Evolutionary conservation across 1,284 basidiomycete genomes (phyloP).

Genomic region (Leccinum variabile): DNA sequence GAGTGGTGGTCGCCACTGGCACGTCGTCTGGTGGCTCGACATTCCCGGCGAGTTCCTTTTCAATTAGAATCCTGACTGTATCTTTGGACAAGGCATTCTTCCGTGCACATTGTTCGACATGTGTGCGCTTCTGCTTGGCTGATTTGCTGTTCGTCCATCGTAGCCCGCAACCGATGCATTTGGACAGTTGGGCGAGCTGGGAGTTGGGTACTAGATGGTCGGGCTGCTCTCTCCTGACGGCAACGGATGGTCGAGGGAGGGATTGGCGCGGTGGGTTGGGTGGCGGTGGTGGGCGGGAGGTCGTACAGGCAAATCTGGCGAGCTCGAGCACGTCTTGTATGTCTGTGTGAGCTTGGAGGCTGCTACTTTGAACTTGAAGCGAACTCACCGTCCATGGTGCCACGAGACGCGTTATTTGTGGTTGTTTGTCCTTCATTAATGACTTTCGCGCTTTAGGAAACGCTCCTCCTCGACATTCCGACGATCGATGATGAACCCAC

Average conservation of each 20-base stretch:
- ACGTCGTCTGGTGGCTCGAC: neutral
- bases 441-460: constrained; percentile 6
- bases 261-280: neutral
- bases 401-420: constrained; percentile 34
- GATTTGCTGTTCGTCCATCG: constrained; percentile 71
- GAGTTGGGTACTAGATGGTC: constrained; percentile 42
- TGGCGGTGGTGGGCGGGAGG: neutral
- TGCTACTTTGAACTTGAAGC: neutral
- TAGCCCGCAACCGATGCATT: constrained; percentile 65
- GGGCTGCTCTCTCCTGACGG: constrained; percentile 6
- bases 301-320: constrained; percentile 38
- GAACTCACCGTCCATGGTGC: constrained; percentile 16
- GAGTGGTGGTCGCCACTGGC: constrained; percentile 38
- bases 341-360: neutral
- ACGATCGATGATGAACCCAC: constrained; percentile 28
- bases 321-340: constrained; percentile 18
- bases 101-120: constrained; percentile 67
- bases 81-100: constrained; percentile 54
- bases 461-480: neutral
- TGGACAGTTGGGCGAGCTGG: constrained; percentile 48
- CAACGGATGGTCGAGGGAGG: constrained; percentile 4
- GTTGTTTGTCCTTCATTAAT: constrained; percentile 24
- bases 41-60: constrained; percentile 41
- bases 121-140: constrained; percentile 56
- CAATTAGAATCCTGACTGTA: constrained; percentile 55